Conservation (phyloP, 371 early-diverging fungal genomes). For the Zychaea mexicana region DNA sequence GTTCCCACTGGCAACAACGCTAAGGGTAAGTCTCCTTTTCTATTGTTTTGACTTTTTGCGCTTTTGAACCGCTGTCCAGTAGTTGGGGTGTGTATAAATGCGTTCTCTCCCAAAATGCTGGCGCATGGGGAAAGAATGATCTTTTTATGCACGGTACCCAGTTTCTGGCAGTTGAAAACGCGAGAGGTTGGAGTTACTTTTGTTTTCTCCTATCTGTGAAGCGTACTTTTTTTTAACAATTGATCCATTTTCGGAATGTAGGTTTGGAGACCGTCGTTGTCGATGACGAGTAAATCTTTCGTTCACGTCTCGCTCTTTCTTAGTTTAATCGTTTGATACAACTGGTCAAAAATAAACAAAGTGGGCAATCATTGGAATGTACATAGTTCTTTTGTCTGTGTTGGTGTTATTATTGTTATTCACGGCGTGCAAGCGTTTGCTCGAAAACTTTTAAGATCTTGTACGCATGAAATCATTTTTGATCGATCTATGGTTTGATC, state of each 20-base stretch:
- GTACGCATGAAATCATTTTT: too few species aligned
- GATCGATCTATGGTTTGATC: too few species aligned
- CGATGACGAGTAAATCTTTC: constrained; percentile 30
- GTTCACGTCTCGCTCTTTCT: background rate
- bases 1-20: constrained; percentile 82
- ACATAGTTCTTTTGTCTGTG: background rate
- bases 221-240: background rate
- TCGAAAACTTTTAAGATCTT: too few species aligned
- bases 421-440: too few species aligned
- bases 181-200: constrained; percentile 15
- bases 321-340: background rate
- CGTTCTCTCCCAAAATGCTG: too few species aligned
- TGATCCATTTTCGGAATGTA: background rate
- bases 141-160: background rate
- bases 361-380: background rate
- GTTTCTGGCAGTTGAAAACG: constrained; percentile 14
- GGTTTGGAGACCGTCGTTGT: constrained; percentile 32
- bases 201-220: constrained; percentile 15
- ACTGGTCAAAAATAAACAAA: background rate
- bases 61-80: constrained; percentile 10
- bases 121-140: background rate
- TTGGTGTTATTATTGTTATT: background rate
- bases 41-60: constrained; percentile 3
- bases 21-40: constrained; percentile 62
- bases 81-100: constrained; percentile 4